Percentiles rank a stretch among this genome's conserved stretches.
These are phyloP conservation scores for Spatholobus suberectus DNA, from an alignment of 306 rosid genomes.

Conservation along the genomic window DNA sequence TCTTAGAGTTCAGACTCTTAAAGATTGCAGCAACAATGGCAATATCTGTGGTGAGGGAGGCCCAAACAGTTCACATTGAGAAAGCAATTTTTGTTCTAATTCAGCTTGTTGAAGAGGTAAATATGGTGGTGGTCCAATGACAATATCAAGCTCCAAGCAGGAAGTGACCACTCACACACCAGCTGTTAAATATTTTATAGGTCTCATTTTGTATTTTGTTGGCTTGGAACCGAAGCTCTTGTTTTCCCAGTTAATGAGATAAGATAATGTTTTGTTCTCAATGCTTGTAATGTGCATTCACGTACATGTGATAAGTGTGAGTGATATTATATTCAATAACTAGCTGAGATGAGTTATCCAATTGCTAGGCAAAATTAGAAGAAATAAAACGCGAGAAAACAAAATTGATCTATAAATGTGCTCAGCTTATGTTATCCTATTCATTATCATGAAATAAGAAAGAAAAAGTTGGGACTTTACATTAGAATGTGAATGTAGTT, in stretches of 20 bases:
- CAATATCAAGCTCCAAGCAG: no score
- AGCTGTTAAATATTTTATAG: no score
- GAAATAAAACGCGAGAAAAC: not conserved
- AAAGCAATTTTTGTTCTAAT: constrained; percentile 64
- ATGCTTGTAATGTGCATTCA: no score
- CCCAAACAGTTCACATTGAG: constrained; percentile 61
- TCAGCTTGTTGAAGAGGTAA: constrained; percentile 75
- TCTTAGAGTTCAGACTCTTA: constrained; percentile 85
- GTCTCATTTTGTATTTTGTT: no score
- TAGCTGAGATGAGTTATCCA: not conserved
- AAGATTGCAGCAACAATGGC: constrained; percentile 95
- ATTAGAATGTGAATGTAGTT: not conserved
- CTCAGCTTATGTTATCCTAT: not conserved
- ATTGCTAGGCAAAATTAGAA: not conserved
- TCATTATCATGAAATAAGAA: not conserved
- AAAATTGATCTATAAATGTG: not conserved
- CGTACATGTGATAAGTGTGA: no score
- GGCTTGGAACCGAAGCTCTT: no score
- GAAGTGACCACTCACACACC: no score
- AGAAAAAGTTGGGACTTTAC: not conserved
- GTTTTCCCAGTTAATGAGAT: no score
- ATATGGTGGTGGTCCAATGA: constrained; percentile 48
- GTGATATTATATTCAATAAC: not conserved
- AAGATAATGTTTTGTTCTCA: no score
- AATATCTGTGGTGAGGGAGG: constrained; percentile 64